Evolutionary conservation across 2,329 filamentous ascomycete genomes (phyloP), one percentile per base, ranked within the genome.

Genomic region (Claviceps lovelessii): DNA sequence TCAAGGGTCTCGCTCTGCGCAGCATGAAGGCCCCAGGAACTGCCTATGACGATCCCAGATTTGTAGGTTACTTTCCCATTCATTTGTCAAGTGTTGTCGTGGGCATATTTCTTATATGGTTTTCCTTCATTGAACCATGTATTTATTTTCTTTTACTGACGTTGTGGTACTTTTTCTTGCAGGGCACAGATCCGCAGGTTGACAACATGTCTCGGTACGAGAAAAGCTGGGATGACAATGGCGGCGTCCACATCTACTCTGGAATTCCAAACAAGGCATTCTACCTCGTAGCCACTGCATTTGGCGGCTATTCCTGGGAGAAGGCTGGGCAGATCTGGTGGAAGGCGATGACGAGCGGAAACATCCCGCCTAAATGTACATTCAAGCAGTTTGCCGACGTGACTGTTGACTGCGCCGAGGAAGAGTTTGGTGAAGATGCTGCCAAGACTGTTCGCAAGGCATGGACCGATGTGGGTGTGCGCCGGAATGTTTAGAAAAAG

Each of bases 201-300:
- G 71, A 65, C 54, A 67, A 76, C 63, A 76, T 78, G 70, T 67
- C 65, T 29, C 61, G 71, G 39, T 77, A 71, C 62, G 64, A 65
- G 49, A 59, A 60, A 0, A 73, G 65, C 3, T 63, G 56, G 4
- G 68, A 74, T 8, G 77, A 79, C 62, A 73, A 76, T 48, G 75
- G 75, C 8, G 78, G 78, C 37, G 76, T 80, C 3, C 77, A 81
- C 63, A 65, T 76, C 51, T 78, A 73, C 64, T 79, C 76, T 6
- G 78, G 78, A 6, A 80, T 81, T 48, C 78, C 77, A 2, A 81
- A 81, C 66, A 71, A 72, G 57, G 78, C 77, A 2, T 81, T 81
- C 58, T 78, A 78, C 59, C 70, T 77, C 10, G 70, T 66, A 11
- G 65, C 75, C 1, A 63, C 68, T 5, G 69, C 66, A 1, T 72